Conservation (phyloP, 306 rosid genomes). For the Hippophae rhamnoides region DNA sequence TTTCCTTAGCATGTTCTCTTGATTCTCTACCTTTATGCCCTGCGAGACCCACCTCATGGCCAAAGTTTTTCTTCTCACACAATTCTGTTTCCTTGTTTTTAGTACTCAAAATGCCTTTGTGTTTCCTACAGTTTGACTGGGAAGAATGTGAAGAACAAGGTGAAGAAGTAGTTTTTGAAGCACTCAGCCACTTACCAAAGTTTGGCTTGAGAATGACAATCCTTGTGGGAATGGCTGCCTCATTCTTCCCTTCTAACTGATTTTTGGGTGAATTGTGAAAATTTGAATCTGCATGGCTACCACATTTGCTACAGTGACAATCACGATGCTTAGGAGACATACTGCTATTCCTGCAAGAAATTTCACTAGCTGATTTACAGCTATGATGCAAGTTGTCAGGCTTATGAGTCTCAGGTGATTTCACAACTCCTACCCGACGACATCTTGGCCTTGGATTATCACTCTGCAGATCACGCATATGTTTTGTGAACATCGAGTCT, state of each 20-base stretch:
- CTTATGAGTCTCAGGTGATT: conserved; percentile 35
- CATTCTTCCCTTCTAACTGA: conserved; percentile 32
- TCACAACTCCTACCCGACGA: conserved; percentile 29
- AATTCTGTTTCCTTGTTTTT: conserved; percentile 37
- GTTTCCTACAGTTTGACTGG: conserved; percentile 38
- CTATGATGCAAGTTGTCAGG: conserved; percentile 25
- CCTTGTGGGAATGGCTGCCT: conserved; percentile 50
- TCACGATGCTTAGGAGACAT: conserved; percentile 37
- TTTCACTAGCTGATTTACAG: conserved; percentile 41
- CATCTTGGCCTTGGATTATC: conserved; percentile 37
- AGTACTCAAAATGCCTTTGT: conserved; percentile 28
- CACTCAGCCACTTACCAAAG: conserved; percentile 51
- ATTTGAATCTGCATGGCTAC: conserved; percentile 28
- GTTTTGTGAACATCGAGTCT: conserved; percentile 78
- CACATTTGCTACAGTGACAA: conserved; percentile 32
- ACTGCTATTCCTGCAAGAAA: conserved; percentile 24
- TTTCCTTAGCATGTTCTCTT: conserved; percentile 67
- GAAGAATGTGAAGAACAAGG: conserved; percentile 55
- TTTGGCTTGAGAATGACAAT: conserved; percentile 92
- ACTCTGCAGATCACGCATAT: conserved; percentile 61
- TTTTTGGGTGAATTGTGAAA: conserved; percentile 36
- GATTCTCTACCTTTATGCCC: conserved; percentile 61
- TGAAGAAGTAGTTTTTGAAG: conserved; percentile 30
- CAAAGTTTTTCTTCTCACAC: conserved; percentile 25
- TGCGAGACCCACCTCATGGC: conserved; percentile 28